These are phyloP conservation scores for Ramaria sp. DNA, from an alignment of 768 basidiomycete genomes.

Conservation along the genomic window DNA sequence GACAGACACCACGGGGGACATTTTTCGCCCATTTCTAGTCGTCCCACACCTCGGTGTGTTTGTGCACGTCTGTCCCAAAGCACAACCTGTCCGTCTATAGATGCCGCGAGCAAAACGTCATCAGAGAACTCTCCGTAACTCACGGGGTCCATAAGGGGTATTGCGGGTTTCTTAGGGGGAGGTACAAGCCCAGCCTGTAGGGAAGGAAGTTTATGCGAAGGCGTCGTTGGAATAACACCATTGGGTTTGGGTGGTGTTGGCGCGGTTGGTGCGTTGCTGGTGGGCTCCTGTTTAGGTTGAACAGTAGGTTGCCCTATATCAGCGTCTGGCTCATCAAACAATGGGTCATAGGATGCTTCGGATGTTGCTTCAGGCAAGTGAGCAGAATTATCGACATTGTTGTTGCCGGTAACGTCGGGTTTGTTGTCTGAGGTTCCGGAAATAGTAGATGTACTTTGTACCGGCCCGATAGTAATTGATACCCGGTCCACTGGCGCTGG, in stretches of 20 bases:
- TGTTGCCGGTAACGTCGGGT: constrained; percentile 1
- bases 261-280: background rate
- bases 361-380: constrained; percentile 46
- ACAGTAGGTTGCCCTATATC: constrained; percentile 24
- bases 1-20: constrained; percentile 95
- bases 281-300: constrained; percentile 9
- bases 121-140: constrained; percentile 59
- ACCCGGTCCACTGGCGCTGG: constrained; percentile 19
- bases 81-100: constrained; percentile 85
- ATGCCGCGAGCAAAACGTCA: constrained; percentile 79
- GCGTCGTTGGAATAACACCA: background rate
- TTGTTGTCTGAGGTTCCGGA: background rate
- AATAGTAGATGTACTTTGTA: background rate
- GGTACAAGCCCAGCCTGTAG: constrained; percentile 5
- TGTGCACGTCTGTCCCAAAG: constrained; percentile 81
- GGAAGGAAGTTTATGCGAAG: constrained; percentile 3
- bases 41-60: constrained; percentile 58
- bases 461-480: constrained; percentile 19
- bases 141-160: constrained; percentile 50
- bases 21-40: constrained; percentile 83
- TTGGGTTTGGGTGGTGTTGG: background rate
- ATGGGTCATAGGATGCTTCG: constrained; percentile 73
- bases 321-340: constrained; percentile 75
- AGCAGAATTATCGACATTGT: constrained; percentile 8
- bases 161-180: constrained; percentile 48